Base-by-base conservation (phyloP, 768 basidiomycete genomes). In the Psilocybe sp. region DNA sequence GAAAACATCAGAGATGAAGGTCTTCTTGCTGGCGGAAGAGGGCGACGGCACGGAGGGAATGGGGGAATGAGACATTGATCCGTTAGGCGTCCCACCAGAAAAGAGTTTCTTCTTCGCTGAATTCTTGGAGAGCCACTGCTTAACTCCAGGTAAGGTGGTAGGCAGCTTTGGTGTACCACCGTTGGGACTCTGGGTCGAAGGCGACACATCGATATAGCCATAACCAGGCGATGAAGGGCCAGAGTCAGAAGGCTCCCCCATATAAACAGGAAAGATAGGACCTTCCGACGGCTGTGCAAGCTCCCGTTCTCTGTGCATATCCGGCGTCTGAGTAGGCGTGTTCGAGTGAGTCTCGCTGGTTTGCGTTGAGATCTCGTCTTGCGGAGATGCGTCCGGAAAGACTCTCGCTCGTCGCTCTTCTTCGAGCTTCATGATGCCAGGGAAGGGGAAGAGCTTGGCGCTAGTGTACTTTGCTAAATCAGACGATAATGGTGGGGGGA, bases 381-480 rank as follows among this genome's bases (percentile, higher is more conserved):
- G 69, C 34, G 74, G 75, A 15, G 69, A 72, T 2, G 75, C 75
- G 6, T 71, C 62, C 5, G 76, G 73, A n/a, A 71, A 57, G 5
- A 77, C 79, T 46, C 77, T 78, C 47, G 76, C 74, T 32, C 82
- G 79, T 34, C 84, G 77, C 59, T 88, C 81, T 61, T 89, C 85
- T 63, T 89, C 89, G 34, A 93, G 73, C 58, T 81, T 79, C 60
- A 84, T 79, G 66, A 93, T 85, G 34, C 91, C 92, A 19, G 91
- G 92, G 77, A 96, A 94, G 1, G 94, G 92, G 67, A 87, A 89
- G 33, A 97, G 74, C 64, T 98, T 98, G 23, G 80, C 72, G 56
- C 83, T 80, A 54, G 82, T 82, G 67, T 88, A 95, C 68, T 78
- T 89, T 23, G 76, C 74, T 63, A 85, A 67, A 67, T 92, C 90